Percentiles rank a stretch among this genome's conserved stretches.
These are phyloP conservation scores for Xylaria sp. DNA, from an alignment of 2,329 filamentous ascomycete genomes.

Conservation along the genomic window DNA sequence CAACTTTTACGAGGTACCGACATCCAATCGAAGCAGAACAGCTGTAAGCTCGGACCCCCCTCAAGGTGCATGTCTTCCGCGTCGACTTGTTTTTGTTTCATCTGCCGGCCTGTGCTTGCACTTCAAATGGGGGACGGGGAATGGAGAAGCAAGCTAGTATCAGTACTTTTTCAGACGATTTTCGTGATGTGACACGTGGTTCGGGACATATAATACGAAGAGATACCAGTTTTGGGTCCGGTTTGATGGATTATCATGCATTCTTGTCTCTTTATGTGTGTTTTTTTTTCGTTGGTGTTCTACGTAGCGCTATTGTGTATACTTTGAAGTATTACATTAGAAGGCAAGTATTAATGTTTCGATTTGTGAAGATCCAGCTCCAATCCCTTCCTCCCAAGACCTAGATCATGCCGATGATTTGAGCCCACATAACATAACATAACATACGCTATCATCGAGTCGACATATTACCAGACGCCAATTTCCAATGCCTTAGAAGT, in stretches of 20 bases:
- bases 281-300: background rate
- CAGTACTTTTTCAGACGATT: background rate
- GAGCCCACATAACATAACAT: background rate
- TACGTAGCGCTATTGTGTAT: background rate
- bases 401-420: background rate
- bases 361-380: background rate
- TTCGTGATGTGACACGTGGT: conserved; percentile 27
- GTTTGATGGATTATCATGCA: conserved; percentile 7
- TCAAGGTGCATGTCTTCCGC: background rate
- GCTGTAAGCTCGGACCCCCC: conserved; percentile 26
- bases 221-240: background rate
- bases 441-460: background rate
- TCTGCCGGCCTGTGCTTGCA: background rate
- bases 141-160: background rate
- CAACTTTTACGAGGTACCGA: conserved; percentile 11
- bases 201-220: background rate
- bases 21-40: conserved; percentile 29
- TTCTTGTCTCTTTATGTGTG: background rate
- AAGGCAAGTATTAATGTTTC: background rate
- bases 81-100: conserved; percentile 8
- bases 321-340: background rate
- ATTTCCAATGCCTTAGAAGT: background rate
- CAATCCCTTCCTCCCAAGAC: background rate
- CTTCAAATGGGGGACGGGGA: background rate
- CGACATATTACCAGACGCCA: conserved; percentile 4